Percentiles rank a stretch among this genome's conserved stretches.
Conservation (phyloP, 108 stramenopile genomes). For the Nitzschia sp. region DNA sequence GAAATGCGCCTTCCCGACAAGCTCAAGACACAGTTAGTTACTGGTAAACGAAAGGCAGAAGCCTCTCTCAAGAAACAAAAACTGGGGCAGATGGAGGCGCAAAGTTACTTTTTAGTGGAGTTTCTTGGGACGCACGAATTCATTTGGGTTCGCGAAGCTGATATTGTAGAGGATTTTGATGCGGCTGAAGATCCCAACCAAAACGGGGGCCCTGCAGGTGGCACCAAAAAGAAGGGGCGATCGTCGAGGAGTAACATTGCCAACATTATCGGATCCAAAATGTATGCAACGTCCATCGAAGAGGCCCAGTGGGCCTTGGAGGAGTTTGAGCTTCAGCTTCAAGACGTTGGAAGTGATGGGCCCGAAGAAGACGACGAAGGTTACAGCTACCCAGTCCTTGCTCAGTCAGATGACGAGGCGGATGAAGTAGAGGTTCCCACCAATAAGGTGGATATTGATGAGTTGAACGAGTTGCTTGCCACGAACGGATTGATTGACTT, state of each 20-base stretch:
- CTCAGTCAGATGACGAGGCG: constrained; percentile 82
- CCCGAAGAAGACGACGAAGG: constrained; percentile 62
- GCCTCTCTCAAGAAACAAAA: constrained; percentile 59
- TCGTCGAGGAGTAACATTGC: constrained; percentile 44
- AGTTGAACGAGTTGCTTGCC: constrained; percentile 74
- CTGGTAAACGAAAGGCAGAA: constrained; percentile 77
- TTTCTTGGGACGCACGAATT: constrained; percentile 91
- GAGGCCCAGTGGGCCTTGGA: constrained; percentile 78
- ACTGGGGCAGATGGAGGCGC: constrained; percentile 42
- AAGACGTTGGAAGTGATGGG: constrained; percentile 55
- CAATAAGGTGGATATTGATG: constrained; percentile 64
- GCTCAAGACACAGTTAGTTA: constrained; percentile 57
- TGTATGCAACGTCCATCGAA: constrained; percentile 69
- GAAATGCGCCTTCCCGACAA: constrained; percentile 84
- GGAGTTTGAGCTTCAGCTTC: constrained; percentile 68
- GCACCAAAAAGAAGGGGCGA: constrained; percentile 75
- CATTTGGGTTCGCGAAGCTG: constrained; percentile 85
- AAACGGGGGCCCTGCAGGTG: constrained; percentile 5
- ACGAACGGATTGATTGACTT: constrained; percentile 77
- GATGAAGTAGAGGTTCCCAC: constrained; percentile 47
- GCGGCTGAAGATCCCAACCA: constrained; percentile 79
- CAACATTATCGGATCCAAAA: constrained; percentile 54
- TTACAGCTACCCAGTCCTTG: constrained; percentile 65
- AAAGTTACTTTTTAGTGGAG: constrained; percentile 88
- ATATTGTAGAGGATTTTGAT: constrained; percentile 85